Evolutionary conservation across 345 rosid genomes (phyloP), one percentile per base, ranked within the genome.

Genomic region (Heritiera littoralis): DNA sequence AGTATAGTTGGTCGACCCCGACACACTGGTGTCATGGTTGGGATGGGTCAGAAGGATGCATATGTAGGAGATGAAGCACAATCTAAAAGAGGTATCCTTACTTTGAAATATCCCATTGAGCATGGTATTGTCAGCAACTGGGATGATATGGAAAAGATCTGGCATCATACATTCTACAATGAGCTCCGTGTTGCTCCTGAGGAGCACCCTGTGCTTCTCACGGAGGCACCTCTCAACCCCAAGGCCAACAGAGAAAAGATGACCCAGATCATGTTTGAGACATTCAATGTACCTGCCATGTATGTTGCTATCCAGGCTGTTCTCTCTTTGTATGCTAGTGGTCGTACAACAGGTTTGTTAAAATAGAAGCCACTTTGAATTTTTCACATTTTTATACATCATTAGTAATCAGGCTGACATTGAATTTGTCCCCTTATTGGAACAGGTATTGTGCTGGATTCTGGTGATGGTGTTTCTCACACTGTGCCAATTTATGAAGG

Each of bases 251-350:
- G 80, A 55, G 80, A 78, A 32, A 78, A 78, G 80, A 94, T 94
- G 98, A 94, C 98, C 52, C 98, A 94, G 67, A 94, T 92, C 82
- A 94, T 94, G 98, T 93, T 93, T 54, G 98, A 94, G 88, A 93
- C 98, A 77, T 93, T 93, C 85, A 93, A 93, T 63, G 85, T 94
- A 14, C 98, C 98, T 4, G 97, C 97, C 23, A 94, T 94, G 97
- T 92, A 94, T 81, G 98, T 94, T 9, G 97, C 97, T 56, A 94
- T 92, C 70, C 98, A 94, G 86, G 98, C 96, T 45, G 98, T 94
- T 60, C 91, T 78, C 32, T 78, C 80, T 43, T 43, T 78, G 55
- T 78, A 78, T 67, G 80, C 80, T 32, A 78, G 80, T 78, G 80
- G 80, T 43, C 80, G 80, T 68, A 78, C 80, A 68, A 78, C 80